Conservation (phyloP, 305 asterid species). For the Coffea humblotiana region DNA sequence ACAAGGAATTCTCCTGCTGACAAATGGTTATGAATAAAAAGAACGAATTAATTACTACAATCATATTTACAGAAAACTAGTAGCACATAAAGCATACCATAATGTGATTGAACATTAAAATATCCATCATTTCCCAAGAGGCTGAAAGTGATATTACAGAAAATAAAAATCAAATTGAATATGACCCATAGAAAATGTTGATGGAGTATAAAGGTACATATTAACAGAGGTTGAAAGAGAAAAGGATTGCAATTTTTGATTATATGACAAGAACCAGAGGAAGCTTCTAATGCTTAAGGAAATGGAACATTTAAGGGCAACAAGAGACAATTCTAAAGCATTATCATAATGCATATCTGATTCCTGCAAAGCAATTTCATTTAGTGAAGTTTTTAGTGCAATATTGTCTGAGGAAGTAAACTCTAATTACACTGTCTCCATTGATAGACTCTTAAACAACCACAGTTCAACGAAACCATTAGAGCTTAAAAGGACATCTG, state of each 20-base stretch:
- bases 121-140: not conserved
- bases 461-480: not conserved
- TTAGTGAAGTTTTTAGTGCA: not conserved
- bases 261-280: no score
- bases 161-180: not conserved
- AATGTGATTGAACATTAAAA: not conserved
- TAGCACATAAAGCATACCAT: not conserved
- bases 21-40: slow-evolving; percentile 12
- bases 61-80: not conserved
- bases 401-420: not conserved
- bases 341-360: not conserved
- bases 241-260: not conserved
- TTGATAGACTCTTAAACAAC: not conserved
- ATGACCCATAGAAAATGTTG: not conserved
- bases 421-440: not conserved
- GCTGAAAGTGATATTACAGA: not conserved
- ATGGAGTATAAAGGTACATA: not conserved
- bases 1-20: slow-evolving; percentile 85
- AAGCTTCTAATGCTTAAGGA: not conserved
- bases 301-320: not conserved
- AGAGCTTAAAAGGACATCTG: not conserved
- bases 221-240: not conserved
- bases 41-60: not conserved
- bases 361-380: not conserved
- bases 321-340: not conserved